A percentile compares a stretch with the other conserved stretches of the same genome.
Evolutionary conservation across 345 rosid species (phyloP).

Genomic region (Pseudoturritis turrita): DNA sequence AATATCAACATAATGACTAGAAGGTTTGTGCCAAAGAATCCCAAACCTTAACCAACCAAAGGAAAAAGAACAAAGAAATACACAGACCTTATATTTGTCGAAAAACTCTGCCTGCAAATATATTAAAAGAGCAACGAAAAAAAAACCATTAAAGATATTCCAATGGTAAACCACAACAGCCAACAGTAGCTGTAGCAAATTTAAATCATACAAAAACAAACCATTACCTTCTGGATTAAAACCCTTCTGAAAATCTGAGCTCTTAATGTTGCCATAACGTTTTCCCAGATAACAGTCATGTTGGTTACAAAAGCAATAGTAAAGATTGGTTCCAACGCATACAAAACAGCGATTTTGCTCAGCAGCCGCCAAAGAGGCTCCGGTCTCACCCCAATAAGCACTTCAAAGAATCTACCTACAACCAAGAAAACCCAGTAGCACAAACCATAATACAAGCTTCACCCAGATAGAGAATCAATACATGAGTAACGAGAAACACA

Average conservation of each 20-base stretch:
- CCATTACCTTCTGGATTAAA: conserved; percentile 73
- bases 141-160: not conserved
- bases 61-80: not conserved
- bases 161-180: not conserved
- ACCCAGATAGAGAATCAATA: not conserved
- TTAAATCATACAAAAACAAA: not conserved
- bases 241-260: conserved; percentile 78
- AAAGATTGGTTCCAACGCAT: conserved; percentile 73
- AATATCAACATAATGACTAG: not conserved
- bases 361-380: conserved; percentile 81
- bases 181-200: not conserved
- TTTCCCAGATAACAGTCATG: conserved; percentile 76
- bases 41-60: not conserved
- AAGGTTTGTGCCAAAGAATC: not conserved
- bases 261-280: conserved; percentile 72
- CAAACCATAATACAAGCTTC: not conserved
- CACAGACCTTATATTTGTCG: conserved; percentile 76
- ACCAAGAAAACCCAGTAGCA: not conserved
- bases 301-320: conserved; percentile 75
- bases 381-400: conserved; percentile 64
- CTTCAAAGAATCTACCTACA: conserved; percentile 81
- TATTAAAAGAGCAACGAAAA: not conserved
- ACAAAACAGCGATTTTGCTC: conserved; percentile 64
- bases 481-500: not conserved
- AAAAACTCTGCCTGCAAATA: conserved; percentile 75